Evolutionary conservation across 306 rosid species (phyloP).

Genomic region (Glycine tomentella): DNA sequence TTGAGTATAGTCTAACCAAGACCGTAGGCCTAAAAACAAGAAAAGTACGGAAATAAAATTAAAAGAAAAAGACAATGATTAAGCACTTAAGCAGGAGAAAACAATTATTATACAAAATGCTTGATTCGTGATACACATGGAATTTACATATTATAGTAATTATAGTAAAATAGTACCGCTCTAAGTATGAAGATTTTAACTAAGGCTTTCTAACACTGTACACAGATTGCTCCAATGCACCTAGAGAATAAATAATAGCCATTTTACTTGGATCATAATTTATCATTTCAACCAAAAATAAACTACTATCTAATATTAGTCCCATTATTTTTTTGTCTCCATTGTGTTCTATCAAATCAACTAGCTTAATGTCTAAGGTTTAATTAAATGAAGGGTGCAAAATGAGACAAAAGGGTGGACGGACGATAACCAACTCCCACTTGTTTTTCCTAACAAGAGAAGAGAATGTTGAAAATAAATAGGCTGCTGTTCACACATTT

Average conservation of each 20-base stretch:
- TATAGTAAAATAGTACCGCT: neutral
- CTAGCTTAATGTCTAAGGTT: slow-evolving; percentile 42
- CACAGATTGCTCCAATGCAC: slow-evolving; percentile 31
- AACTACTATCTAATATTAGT: slow-evolving; percentile 20
- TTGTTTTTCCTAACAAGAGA: slow-evolving; percentile 72
- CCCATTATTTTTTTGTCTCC: slow-evolving; percentile 35
- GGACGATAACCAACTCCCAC: slow-evolving; percentile 71
- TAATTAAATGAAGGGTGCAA: slow-evolving; percentile 40
- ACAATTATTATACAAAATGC: neutral
- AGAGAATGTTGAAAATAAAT: slow-evolving; percentile 68
- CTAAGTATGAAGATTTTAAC: neutral
- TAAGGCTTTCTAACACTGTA: slow-evolving; percentile 14
- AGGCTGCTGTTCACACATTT: slow-evolving; percentile 18
- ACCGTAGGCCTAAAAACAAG: neutral
- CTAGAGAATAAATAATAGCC: slow-evolving; percentile 23
- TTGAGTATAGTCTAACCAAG: slow-evolving; percentile 13
- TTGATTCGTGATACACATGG: neutral
- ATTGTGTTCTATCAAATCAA: slow-evolving; percentile 32
- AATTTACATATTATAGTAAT: neutral
- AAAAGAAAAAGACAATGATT: slow-evolving; percentile 17
- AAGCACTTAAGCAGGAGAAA: slow-evolving; percentile 24
- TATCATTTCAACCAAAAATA: slow-evolving; percentile 40
- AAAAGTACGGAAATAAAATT: neutral
- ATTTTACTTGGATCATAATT: slow-evolving; percentile 20
- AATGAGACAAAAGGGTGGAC: slow-evolving; percentile 68